Evolutionary conservation across 768 basidiomycete genomes (phyloP).

Genomic region (Phaeotremella skinneri): DNA sequence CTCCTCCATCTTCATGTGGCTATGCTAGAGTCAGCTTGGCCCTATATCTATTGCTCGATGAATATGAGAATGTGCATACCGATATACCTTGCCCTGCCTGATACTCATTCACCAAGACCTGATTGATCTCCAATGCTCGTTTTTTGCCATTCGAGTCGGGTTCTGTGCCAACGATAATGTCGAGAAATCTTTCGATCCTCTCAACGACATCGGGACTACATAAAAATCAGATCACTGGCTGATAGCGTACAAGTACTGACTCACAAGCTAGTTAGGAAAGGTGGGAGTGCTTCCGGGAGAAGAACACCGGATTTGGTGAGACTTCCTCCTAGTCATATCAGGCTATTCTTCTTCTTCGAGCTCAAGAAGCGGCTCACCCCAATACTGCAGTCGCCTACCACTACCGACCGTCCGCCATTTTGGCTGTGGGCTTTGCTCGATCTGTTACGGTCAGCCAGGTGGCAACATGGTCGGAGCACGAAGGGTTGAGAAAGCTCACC

Average conservation of each 20-base stretch:
- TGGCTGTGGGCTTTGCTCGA: conserved; percentile 70
- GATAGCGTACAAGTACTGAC: conserved; percentile 26
- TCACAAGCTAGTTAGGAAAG: conserved; percentile 68
- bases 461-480: neutral
- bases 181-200: conserved; percentile 63
- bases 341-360: neutral
- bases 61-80: conserved; percentile 56
- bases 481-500: conserved; percentile 55
- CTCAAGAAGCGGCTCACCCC: conserved; percentile 43
- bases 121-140: conserved; percentile 63
- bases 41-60: neutral
- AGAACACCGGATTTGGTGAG: conserved; percentile 64
- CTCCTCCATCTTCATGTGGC: conserved; percentile 91
- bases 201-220: conserved; percentile 73
- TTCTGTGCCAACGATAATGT: conserved; percentile 60
- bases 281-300: conserved; percentile 67
- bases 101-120: conserved; percentile 91
- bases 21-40: conserved; percentile 45
- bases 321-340: conserved; percentile 66
- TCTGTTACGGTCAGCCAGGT: conserved; percentile 55
- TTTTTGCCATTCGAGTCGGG: conserved; percentile 8
- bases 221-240: neutral
- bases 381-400: conserved; percentile 60
- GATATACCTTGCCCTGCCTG: conserved; percentile 88
- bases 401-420: conserved; percentile 77